A percentile compares a stretch with the other conserved stretches of the same genome.
Evolutionary conservation across 202 grass and related monocot genomes (phyloP).

Genomic region (Thinopyrum obtusiflorum): DNA sequence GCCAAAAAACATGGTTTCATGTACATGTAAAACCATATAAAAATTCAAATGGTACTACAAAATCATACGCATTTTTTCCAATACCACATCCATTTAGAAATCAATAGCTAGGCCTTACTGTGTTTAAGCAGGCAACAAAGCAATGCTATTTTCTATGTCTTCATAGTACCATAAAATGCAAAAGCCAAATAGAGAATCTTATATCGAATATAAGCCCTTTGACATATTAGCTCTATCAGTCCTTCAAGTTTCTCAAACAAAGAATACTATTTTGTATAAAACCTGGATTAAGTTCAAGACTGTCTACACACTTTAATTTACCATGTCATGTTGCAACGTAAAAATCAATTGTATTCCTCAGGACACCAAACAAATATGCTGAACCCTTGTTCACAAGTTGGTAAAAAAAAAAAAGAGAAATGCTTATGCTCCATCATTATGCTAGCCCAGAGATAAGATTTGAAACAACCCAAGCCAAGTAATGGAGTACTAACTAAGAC

Average conservation of each 20-base stretch:
- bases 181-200: not conserved
- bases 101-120: not conserved
- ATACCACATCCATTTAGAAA: not conserved
- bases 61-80: not conserved
- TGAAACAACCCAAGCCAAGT: slow-evolving; percentile 4
- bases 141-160: not conserved
- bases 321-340: not conserved
- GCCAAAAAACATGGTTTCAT: not conserved
- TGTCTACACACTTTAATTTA: not conserved
- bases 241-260: not conserved
- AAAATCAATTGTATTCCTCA: not conserved
- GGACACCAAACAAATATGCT: not conserved
- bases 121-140: not conserved
- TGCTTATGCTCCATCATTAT: not conserved
- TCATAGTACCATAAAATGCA: not conserved
- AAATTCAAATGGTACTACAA: not conserved
- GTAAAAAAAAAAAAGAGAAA: not conserved
- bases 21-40: slow-evolving; percentile 9
- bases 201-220: not conserved
- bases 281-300: not conserved
- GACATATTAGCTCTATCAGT: slow-evolving; percentile 1
- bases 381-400: not conserved
- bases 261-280: not conserved
- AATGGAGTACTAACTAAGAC: not conserved
- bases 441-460: not conserved